Percentiles rank a stretch among this genome's conserved stretches.
Evolutionary conservation across 805 yeast species (phyloP).

Genomic region (Pachysolen tannophilus): DNA sequence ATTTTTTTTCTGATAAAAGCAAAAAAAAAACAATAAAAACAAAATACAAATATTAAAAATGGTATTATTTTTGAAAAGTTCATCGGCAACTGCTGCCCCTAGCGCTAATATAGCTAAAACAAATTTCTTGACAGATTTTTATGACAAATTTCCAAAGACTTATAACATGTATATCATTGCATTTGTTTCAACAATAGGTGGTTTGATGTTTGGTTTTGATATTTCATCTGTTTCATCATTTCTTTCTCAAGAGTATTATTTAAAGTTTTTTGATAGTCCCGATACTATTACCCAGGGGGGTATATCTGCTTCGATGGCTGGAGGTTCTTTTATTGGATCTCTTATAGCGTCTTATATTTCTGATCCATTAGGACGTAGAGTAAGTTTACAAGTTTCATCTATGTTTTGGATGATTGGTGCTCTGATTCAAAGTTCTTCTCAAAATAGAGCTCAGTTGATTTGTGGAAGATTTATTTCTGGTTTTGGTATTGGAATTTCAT

Average conservation of each 20-base stretch:
- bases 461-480: slow-evolving; percentile 8
- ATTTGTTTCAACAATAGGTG: slow-evolving; percentile 18
- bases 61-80: too few species aligned
- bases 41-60: too few species aligned
- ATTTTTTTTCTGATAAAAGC: too few species aligned
- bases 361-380: neutral
- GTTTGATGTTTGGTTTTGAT: slow-evolving; percentile 55
- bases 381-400: neutral
- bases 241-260: slow-evolving; percentile 40
- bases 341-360: too few species aligned
- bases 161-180: slow-evolving; percentile 54
- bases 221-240: slow-evolving; percentile 71
- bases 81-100: too few species aligned
- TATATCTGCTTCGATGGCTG: slow-evolving; percentile 69
- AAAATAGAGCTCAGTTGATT: neutral
- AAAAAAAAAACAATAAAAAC: too few species aligned
- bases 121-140: slow-evolving; percentile 6
- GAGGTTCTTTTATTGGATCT: too few species aligned
- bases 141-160: slow-evolving; percentile 24
- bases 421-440: neutral
- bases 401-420: neutral
- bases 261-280: slow-evolving; percentile 43
- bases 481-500: slow-evolving; percentile 8
- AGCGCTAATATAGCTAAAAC: too few species aligned
- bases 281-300: slow-evolving; percentile 56